These are phyloP conservation scores for Fraxinus velutina DNA, from an alignment of 305 asterid species.

Conservation along the genomic window DNA sequence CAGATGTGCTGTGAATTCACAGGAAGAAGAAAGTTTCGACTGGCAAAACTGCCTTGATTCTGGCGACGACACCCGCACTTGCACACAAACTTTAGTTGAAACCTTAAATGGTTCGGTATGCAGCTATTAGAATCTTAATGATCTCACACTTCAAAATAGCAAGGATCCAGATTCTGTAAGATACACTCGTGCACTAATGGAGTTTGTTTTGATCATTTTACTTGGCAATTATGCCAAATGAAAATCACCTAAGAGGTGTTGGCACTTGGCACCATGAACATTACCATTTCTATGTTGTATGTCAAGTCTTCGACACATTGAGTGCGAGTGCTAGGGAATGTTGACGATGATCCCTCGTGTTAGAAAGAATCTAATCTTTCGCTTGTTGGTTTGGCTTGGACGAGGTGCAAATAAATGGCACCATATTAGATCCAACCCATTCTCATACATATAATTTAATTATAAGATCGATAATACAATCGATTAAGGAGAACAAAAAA, in stretches of 20 bases:
- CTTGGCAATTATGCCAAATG: neutral
- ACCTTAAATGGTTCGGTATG: neutral
- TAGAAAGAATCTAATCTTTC: neutral
- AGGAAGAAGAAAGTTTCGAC: neutral
- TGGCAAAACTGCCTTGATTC: neutral
- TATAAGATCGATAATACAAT: neutral
- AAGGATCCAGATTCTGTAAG: neutral
- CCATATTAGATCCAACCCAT: constrained; percentile 5
- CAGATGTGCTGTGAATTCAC: neutral
- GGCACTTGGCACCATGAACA: neutral
- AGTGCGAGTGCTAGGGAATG: neutral
- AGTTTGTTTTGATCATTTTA: neutral
- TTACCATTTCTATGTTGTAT: neutral
- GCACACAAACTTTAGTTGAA: neutral
- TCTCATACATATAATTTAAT: constrained; percentile 1
- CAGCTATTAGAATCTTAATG: neutral
- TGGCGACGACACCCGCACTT: neutral
- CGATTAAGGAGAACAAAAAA: neutral
- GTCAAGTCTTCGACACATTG: neutral
- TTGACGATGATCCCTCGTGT: neutral
- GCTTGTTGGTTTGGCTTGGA: neutral
- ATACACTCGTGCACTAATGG: neutral
- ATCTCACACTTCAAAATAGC: neutral
- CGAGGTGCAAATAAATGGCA: neutral
- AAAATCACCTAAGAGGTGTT: neutral